Base-by-base conservation (phyloP, 352 stramenopile species). In the Phytophthora multivora region DNA sequence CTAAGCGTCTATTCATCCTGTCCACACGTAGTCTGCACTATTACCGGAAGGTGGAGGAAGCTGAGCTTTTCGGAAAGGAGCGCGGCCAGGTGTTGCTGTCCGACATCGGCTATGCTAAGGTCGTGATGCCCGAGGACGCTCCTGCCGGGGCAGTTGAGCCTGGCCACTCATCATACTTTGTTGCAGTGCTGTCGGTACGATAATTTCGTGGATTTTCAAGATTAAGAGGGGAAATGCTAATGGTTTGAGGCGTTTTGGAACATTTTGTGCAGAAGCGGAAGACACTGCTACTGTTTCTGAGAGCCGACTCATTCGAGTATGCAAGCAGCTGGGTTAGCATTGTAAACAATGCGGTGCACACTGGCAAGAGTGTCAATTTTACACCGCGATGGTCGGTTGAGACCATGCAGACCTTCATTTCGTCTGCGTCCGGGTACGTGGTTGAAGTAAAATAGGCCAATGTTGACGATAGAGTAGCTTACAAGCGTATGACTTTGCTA, bases 1-100 rank as follows among this genome's bases (percentile, higher is more conserved):
- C 87, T 18, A 83, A 83, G 49, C 76, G 87, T 1, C 76, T 94
- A 36, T 95, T 95, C 59, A 86, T 95, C 15, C 46, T 95, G 25
- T 93, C 83, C 39, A 91, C 85, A 15, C 80, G 80, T 19, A 89
- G 85, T 36, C 48, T 93, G 33, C 87, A 95, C 49, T 95, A 95
- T 63, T 95, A 91, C 56, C 83, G 87, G 21, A 94, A 94, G 58
- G 73, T 71, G 8, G 85, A 95, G 47, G 87, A 95, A 47, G 64
- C 64, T 45, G 87, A 95, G 53, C 74, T 95, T 25, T 95, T 95
- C 61, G 87, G 87, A 53, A 89, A 90, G 60, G 87, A 95, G 47
- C 79, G 87, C 16, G 85, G 87, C 45, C 83, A 93, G 69, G 68
- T 77, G 23, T 36, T 83, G 67, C 69, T 95, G 6, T 81, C 78